A percentile compares a stretch with the other conserved stretches of the same genome.
phyloP scores from a whole-genome alignment of 1,139 yeast species.

The Spathaspora sp. region DNA sequence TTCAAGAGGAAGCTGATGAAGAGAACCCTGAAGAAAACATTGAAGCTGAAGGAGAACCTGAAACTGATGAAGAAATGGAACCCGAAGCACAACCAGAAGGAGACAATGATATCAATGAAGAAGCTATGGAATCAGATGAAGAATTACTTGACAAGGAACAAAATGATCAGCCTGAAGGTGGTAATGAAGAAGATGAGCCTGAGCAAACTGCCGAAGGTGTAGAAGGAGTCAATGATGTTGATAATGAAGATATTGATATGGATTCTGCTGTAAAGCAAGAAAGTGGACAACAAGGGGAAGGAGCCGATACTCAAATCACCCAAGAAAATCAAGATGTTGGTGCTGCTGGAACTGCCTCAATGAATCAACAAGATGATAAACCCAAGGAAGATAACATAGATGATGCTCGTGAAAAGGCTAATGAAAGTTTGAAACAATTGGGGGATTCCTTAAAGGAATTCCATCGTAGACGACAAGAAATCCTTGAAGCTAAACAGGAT shows the following conservation, averaged over 20 bases:
- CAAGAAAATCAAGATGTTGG: conserved; percentile 74
- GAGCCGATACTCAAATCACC: conserved; percentile 66
- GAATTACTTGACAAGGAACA: conserved; percentile 20
- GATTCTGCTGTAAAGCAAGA: conserved; percentile 74
- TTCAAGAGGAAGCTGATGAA: conserved; percentile 18
- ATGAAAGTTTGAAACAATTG: conserved; percentile 77
- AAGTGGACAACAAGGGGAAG: conserved; percentile 71
- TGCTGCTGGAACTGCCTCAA: conserved; percentile 61
- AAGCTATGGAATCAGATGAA: conserved; percentile 28
- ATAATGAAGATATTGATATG: conserved; percentile 52
- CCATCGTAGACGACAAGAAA: conserved; percentile 88
- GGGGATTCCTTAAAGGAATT: conserved; percentile 92
- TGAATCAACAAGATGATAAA: conserved; percentile 40
- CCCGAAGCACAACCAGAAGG: conserved; percentile 27
- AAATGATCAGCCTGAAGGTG: conserved; percentile 23
- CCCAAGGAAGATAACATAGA: conserved; percentile 44
- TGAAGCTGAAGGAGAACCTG: conserved; percentile 20
- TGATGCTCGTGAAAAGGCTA: conserved; percentile 68
- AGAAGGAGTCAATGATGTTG: conserved; percentile 53
- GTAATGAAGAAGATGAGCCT: conserved; percentile 27
- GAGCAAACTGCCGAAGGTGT: conserved; percentile 38
- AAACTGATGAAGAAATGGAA: conserved; percentile 22
- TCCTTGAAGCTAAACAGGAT: conserved; percentile 56
- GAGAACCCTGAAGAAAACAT: conserved; percentile 19
- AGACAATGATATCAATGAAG: conserved; percentile 24